Evolutionary conservation across 2,329 filamentous ascomycete species (phyloP), one percentile per base, ranked within the genome.

Genomic region (Pezicula carpinea): DNA sequence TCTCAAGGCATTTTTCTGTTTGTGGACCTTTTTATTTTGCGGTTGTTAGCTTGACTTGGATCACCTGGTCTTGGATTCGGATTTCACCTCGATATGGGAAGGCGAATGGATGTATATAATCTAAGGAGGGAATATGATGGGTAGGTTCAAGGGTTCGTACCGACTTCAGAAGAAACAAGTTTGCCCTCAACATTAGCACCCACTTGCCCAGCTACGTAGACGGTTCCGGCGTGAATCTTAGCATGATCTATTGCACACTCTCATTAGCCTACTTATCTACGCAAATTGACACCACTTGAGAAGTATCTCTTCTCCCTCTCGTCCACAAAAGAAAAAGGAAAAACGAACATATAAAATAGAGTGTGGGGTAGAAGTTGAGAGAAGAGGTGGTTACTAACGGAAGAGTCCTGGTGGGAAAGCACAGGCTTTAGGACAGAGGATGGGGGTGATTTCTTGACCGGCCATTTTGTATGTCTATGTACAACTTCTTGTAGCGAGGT

Each of bases 381-480:
- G 32, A 6, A 11, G 32, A 34, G n/a, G n/a, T 11, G 17, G 32
- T n/a, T 13, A 39, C 35, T 17, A 17, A 39, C 35, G 38, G 22
- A 40, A 40, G n/a, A 40, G 38, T 26, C 38, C 38, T 21, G 38
- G 38, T 13, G 38, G 38, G 22, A 40, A 40, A 6, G 38, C 38
- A 40, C 38, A 40, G 18, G 38, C 38, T n/a, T 21, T 22, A 22
- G 38, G 38, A n/a, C 38, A 40, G 7, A 40, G 21, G 21, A 40
- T 40, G 3, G 38, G 18, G 22, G 38, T 40, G 11, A 40, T 40
- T 26, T 40, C 38, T 40, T 35, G 33, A 14, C 33, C 33, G 6
- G 33, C 33, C 33, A 35, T 35, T 15, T 35, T 35, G 29, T 14
- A 32, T 8, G 14, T 32, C n/a, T n/a, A n/a, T n/a, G n/a, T n/a